A percentile compares a stretch with the other conserved stretches of the same genome.
phyloP scores from a whole-genome alignment of 768 basidiomycete genomes.

The Boletellus emodensis region DNA sequence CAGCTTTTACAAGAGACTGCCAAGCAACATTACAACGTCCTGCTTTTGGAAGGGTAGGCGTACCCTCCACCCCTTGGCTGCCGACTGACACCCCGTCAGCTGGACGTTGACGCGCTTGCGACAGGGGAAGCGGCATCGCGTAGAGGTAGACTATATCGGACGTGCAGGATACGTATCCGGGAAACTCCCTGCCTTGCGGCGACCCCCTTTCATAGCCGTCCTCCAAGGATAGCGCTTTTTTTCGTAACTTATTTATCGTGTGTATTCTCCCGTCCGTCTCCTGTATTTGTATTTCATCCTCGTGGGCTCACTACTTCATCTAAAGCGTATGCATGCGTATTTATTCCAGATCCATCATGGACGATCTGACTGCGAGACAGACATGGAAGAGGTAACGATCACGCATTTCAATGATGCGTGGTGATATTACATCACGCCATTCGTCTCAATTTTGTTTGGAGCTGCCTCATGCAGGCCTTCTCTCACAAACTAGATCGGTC shows the following conservation, averaged over 20 bases:
- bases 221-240: slow-evolving; percentile 39
- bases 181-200: slow-evolving; percentile 41
- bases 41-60: slow-evolving; percentile 64
- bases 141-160: slow-evolving; percentile 67
- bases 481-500: slow-evolving; percentile 12
- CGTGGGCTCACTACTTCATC: slow-evolving; percentile 22
- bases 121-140: slow-evolving; percentile 55
- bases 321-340: slow-evolving; percentile 18
- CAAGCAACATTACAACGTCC: slow-evolving; percentile 56
- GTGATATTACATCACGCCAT: slow-evolving; percentile 33
- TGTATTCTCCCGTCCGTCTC: slow-evolving; percentile 18
- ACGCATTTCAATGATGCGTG: slow-evolving; percentile 29
- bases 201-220: slow-evolving; percentile 67
- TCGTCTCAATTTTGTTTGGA: slow-evolving; percentile 26
- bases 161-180: slow-evolving; percentile 58
- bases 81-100: slow-evolving; percentile 32
- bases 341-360: slow-evolving; percentile 22
- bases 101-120: slow-evolving; percentile 68
- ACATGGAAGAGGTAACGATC: slow-evolving; percentile 29
- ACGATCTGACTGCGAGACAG: slow-evolving; percentile 24
- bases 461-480: slow-evolving; percentile 25
- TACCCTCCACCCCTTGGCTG: neutral
- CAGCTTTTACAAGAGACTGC: slow-evolving; percentile 55
- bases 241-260: slow-evolving; percentile 29
- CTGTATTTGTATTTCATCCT: slow-evolving; percentile 33